A percentile compares a stretch with the other conserved stretches of the same genome.
phyloP scores from a whole-genome alignment of 23 red algal species.

The Gracilaria gracilis region DNA sequence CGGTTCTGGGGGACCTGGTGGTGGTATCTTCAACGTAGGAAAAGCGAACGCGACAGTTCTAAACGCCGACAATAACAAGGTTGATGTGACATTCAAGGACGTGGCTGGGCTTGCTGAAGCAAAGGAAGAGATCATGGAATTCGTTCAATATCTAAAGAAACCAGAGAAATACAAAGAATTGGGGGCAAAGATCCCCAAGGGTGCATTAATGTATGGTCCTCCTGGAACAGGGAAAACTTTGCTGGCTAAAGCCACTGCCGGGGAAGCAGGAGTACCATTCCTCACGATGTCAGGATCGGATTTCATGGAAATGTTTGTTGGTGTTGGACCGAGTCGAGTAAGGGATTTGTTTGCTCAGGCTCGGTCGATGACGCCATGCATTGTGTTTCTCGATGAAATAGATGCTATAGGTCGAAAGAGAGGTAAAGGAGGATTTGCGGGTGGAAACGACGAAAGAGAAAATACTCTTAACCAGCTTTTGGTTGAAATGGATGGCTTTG shows the following conservation, averaged over 20 bases:
- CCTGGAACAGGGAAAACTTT: constrained; percentile 99
- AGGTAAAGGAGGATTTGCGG: constrained; percentile 90
- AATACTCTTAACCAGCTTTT: constrained; percentile 99
- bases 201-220: constrained; percentile 93
- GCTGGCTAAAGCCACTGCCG: constrained; percentile 95
- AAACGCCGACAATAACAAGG: constrained; percentile 87
- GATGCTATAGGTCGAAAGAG: constrained; percentile 97
- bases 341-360: constrained; percentile 98
- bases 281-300: constrained; percentile 97
- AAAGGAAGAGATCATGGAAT: constrained; percentile 99
- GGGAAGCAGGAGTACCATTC: constrained; percentile 98
- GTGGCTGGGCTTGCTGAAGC: constrained; percentile 96
- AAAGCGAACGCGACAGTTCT: constrained; percentile 92
- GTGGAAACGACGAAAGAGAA: constrained; percentile 99
- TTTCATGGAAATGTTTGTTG: constrained; percentile 99
- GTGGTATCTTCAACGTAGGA: constrained; percentile 94
- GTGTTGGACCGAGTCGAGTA: constrained; percentile 97
- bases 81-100: constrained; percentile 89
- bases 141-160: constrained; percentile 97
- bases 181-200: constrained; percentile 97
- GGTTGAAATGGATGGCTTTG: constrained; percentile 99
- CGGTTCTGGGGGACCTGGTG: constrained; percentile 56
- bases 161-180: constrained; percentile 96
- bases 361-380: constrained; percentile 92
- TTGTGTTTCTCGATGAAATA: constrained; percentile 99